Conservation (phyloP, 768 basidiomycete species). For the Leccinum arenicola region DNA sequence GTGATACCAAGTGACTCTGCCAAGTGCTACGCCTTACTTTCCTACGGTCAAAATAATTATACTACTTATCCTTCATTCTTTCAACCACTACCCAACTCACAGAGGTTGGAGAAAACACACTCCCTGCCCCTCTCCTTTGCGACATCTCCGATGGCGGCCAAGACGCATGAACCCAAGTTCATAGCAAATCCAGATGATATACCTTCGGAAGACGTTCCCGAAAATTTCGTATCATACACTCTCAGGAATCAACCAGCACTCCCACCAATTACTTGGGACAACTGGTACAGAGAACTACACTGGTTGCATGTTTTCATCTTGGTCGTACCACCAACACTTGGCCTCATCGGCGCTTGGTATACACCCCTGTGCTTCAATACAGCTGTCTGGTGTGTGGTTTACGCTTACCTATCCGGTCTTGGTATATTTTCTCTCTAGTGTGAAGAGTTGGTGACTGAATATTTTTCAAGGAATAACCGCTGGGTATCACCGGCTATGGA, state of each 20-base stretch:
- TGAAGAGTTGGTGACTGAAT: not conserved
- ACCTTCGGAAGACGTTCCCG: not conserved
- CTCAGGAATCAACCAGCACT: conserved; percentile 8
- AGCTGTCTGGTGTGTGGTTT: conserved; percentile 2
- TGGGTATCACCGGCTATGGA: conserved; percentile 94
- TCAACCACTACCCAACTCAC: not conserved
- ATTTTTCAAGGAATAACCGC: conserved; percentile 63
- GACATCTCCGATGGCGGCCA: not conserved
- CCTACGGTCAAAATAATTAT: too few species aligned
- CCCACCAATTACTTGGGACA: conserved; percentile 11
- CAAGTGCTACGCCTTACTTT: too few species aligned
- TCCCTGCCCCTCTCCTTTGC: too few species aligned
- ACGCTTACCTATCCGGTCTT: conserved; percentile 72
- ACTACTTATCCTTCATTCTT: too few species aligned
- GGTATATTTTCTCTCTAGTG: conserved; percentile 43
- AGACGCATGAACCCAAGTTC: not conserved
- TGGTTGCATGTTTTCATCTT: conserved; percentile 10
- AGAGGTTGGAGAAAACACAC: not conserved
- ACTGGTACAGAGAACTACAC: conserved; percentile 11
- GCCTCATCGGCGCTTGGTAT: not conserved
- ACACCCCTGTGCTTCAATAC: conserved; percentile 4
- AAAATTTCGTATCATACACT: conserved; percentile 13
- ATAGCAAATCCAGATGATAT: conserved; percentile 10
- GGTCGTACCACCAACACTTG: conserved; percentile 3
- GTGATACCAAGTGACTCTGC: too few species aligned